Evolutionary conservation across 2,329 filamentous ascomycete genomes (phyloP).

Genomic region (Coleophoma crateriformis): DNA sequence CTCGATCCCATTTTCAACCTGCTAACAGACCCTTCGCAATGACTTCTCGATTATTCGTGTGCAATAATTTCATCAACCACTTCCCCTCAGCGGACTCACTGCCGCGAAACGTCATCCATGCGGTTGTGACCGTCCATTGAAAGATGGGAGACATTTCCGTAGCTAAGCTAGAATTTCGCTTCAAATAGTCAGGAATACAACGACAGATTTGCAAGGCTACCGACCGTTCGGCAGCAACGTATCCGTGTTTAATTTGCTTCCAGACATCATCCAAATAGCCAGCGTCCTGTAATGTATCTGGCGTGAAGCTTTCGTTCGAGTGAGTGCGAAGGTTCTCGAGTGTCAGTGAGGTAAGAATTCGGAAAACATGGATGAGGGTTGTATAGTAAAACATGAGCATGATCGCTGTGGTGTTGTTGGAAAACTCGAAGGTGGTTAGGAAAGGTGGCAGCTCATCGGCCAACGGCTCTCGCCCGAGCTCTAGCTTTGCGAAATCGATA

Average conservation of each 20-base stretch:
- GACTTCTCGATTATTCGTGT: not conserved
- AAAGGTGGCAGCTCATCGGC: conserved; percentile 1
- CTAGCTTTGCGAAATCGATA: not conserved
- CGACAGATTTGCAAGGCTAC: conserved; percentile 18
- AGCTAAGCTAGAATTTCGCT: conserved; percentile 4
- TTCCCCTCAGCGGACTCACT: conserved; percentile 12
- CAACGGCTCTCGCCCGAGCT: not conserved
- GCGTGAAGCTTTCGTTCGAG: not conserved
- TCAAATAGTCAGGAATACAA: conserved; percentile 16
- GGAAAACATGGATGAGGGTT: conserved; percentile 20
- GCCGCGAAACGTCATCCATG: conserved; percentile 13
- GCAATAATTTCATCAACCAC: conserved; percentile 8
- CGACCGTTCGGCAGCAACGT: conserved; percentile 6
- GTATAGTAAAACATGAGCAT: conserved; percentile 25
- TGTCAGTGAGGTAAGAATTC: conserved; percentile 13
- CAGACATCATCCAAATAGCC: not conserved
- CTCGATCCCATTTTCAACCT: not conserved
- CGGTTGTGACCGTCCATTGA: conserved; percentile 19
- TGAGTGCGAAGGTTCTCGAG: not conserved
- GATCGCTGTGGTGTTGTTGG: conserved; percentile 7
- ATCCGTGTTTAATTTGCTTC: conserved; percentile 5
- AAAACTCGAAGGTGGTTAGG: conserved; percentile 1
- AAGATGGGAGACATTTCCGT: conserved; percentile 12
- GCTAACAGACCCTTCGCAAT: conserved; percentile 6
- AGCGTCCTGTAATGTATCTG: not conserved